Evolutionary conservation across 768 basidiomycete genomes (phyloP).

Genomic region (Pleurotus giganteus): DNA sequence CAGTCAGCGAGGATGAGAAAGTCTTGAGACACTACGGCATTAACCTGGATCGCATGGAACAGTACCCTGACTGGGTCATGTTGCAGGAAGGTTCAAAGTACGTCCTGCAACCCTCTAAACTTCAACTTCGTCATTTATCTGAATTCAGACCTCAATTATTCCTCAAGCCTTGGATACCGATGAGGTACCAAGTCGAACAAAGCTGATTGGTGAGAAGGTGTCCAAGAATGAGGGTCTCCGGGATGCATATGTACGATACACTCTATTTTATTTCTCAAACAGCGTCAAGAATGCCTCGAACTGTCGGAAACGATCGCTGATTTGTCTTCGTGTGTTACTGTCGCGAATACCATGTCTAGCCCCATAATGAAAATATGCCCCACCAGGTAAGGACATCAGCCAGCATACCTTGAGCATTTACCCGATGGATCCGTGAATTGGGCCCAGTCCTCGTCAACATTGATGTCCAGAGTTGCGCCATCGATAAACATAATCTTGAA

Average conservation of each 20-base stretch:
- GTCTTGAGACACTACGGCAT: not conserved
- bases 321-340: conserved; percentile 25
- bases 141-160: conserved; percentile 1
- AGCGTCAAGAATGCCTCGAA: conserved; percentile 40
- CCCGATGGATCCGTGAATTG: conserved; percentile 30
- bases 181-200: conserved; percentile 5
- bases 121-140: not conserved
- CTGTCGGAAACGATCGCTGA: conserved; percentile 39
- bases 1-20: conserved; percentile 6
- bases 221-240: too few relatives aligned
- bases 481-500: conserved; percentile 45
- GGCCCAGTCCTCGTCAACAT: conserved; percentile 41
- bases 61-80: conserved; percentile 5
- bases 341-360: conserved; percentile 33
- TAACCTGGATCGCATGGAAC: not conserved
- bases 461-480: conserved; percentile 36
- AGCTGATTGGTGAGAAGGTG: too few relatives aligned
- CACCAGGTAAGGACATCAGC: not conserved
- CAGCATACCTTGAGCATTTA: conserved; percentile 25
- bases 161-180: conserved; percentile 5
- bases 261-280: conserved; percentile 29
- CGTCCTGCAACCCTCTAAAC: not conserved
- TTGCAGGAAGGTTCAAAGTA: not conserved
- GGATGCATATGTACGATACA: too few relatives aligned
- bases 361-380: not conserved